phyloP scores from a whole-genome alignment of 2,329 filamentous ascomycete species.

The Meredithiella fracta region DNA sequence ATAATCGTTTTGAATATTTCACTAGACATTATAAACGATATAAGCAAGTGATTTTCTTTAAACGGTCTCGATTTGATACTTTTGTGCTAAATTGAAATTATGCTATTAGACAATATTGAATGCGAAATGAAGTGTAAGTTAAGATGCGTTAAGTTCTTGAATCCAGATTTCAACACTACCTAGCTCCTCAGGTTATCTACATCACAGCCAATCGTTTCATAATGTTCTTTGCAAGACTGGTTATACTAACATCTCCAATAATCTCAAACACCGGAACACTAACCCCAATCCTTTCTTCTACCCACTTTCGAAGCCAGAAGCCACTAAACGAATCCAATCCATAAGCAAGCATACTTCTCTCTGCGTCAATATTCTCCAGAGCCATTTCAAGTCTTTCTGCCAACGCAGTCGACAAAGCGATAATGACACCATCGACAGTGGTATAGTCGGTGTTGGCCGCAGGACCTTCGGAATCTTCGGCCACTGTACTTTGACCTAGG shows the following conservation, averaged over 20 bases:
- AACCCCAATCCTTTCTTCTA: slow-evolving; percentile 27
- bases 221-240: slow-evolving; percentile 23
- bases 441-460: not conserved
- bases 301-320: slow-evolving; percentile 36
- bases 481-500: not conserved
- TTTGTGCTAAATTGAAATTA: too few relatives aligned
- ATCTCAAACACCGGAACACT: slow-evolving; percentile 33
- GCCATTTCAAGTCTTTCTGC: slow-evolving; percentile 28
- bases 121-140: too few relatives aligned
- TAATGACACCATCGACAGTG: slow-evolving; percentile 19
- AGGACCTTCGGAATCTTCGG: slow-evolving; percentile 16
- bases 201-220: slow-evolving; percentile 15
- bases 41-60: too few relatives aligned
- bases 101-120: too few relatives aligned
- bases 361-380: slow-evolving; percentile 28
- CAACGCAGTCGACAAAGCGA: slow-evolving; percentile 15
- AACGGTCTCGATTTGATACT: too few relatives aligned
- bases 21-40: too few relatives aligned
- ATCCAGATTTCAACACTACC: not conserved
- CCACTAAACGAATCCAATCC: slow-evolving; percentile 37
- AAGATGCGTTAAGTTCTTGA: not conserved
- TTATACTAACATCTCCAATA: slow-evolving; percentile 27
- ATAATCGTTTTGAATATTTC: too few relatives aligned
- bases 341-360: slow-evolving; percentile 27
- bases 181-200: slow-evolving; percentile 9